Percentiles rank a stretch among this genome's conserved stretches.
phyloP scores from a whole-genome alignment of 768 basidiomycete genomes.

The Cystofilobasidium bisporidii region DNA sequence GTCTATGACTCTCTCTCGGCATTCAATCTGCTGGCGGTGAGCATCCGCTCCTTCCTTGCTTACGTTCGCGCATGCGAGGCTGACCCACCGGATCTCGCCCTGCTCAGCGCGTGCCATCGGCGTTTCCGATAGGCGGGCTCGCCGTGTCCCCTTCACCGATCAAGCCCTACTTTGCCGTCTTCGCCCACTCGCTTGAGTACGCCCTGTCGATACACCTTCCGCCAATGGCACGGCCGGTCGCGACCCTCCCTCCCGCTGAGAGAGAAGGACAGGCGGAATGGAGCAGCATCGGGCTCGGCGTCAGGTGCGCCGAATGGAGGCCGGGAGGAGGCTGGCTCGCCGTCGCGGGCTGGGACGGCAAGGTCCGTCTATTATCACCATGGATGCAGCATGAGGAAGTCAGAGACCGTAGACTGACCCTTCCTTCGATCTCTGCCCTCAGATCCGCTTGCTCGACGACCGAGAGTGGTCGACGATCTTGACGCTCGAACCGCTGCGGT shows the following conservation, averaged over 20 bases:
- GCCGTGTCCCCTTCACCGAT: constrained; percentile 66
- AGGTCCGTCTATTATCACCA: constrained; percentile 53
- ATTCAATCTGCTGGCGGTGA: constrained; percentile 64
- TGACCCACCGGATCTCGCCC: constrained; percentile 22
- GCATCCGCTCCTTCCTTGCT: constrained; percentile 31
- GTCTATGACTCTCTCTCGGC: constrained; percentile 65
- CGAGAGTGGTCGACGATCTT: constrained; percentile 62
- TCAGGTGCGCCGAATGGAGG: constrained; percentile 72
- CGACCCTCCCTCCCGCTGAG: constrained; percentile 55
- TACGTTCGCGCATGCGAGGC: constrained; percentile 2
- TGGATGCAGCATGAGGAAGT: no score
- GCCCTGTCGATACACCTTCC: constrained; percentile 60
- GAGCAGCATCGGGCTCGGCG: constrained; percentile 68
- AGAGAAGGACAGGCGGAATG: constrained; percentile 4
- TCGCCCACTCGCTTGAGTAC: constrained; percentile 47
- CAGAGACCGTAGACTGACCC: neutral
- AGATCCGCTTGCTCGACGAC: constrained; percentile 69
- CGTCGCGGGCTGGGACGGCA: constrained; percentile 81
- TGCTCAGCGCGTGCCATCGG: constrained; percentile 62
- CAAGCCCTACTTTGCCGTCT: constrained; percentile 64
- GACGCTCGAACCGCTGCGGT: constrained; percentile 49
- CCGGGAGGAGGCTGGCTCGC: constrained; percentile 73
- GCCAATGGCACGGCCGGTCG: constrained; percentile 55
- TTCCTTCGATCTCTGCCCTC: neutral
- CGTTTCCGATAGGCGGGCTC: constrained; percentile 62